A percentile compares a stretch with the other conserved stretches of the same genome.
Conservation (phyloP, 169 alveolate genomes). For the Plasmodium vivax region DNA sequence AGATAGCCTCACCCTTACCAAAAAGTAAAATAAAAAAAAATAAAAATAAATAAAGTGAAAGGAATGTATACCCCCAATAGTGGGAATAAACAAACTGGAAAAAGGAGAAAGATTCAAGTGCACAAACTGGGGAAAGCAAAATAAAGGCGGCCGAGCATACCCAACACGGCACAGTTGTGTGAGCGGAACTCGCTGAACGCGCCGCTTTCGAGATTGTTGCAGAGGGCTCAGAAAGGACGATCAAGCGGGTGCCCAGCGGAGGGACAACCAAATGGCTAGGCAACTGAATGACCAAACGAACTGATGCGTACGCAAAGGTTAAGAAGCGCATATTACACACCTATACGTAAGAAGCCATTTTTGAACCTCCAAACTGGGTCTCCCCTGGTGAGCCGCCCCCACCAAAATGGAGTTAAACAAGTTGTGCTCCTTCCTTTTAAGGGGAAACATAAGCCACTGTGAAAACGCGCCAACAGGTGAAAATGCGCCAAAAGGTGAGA, state of each 20-base stretch:
- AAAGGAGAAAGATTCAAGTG: not conserved
- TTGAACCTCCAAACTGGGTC: not conserved
- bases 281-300: not conserved
- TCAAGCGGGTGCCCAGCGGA: not conserved
- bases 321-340: not conserved
- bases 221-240: not conserved
- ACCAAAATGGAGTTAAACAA: conserved; percentile 28
- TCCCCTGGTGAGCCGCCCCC: not conserved
- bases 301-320: not conserved
- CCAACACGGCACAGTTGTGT: not conserved
- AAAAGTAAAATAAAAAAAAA: not conserved
- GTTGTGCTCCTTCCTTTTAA: not conserved
- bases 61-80: not conserved
- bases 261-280: not conserved
- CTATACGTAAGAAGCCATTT: not conserved
- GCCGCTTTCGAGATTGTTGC: not conserved
- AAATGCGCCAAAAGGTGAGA: not conserved
- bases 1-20: not conserved
- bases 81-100: not conserved
- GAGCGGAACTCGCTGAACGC: not conserved
- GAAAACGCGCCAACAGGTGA: conserved; percentile 2
- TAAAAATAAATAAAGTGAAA: not conserved
- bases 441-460: not conserved
- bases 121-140: not conserved
- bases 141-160: not conserved